A percentile compares a stretch with the other conserved stretches of the same genome.
Evolutionary conservation across 495 filamentous ascomycete species (phyloP).

Genomic region (Tuber indicum): DNA sequence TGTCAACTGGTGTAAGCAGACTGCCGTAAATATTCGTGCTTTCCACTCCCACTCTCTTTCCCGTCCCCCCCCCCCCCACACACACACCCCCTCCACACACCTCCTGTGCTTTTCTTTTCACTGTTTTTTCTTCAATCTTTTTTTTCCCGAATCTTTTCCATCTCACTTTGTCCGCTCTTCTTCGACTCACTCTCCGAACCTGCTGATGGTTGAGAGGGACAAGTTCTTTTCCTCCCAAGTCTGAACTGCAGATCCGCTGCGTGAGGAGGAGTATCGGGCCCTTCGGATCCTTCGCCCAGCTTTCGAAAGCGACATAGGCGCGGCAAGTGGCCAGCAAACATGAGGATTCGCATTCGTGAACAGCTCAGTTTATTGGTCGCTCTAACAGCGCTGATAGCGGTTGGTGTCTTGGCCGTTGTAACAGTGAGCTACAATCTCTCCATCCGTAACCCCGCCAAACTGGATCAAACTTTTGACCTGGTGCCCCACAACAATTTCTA

Average conservation of each 20-base stretch:
- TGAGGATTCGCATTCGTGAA: slow-evolving; percentile 52
- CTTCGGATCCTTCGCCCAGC: neutral
- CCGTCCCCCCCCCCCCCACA: neutral
- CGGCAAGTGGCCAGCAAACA: slow-evolving; percentile 19
- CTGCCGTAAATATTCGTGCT: neutral
- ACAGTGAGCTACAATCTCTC: slow-evolving; percentile 47
- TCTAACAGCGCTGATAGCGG: slow-evolving; percentile 53
- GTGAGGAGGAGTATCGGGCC: neutral
- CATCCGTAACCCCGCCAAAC: neutral
- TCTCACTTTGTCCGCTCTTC: neutral
- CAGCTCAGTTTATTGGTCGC: slow-evolving; percentile 60
- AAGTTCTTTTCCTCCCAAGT: neutral
- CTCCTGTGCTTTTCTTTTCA: neutral
- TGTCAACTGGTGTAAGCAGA: neutral
- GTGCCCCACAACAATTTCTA: slow-evolving; percentile 3
- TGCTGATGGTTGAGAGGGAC: slow-evolving; percentile 3
- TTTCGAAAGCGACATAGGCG: neutral
- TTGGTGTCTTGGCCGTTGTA: slow-evolving; percentile 58
- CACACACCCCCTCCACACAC: neutral
- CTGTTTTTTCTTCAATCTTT: neutral
- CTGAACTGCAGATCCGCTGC: neutral
- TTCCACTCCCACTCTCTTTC: neutral
- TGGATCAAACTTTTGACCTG: neutral
- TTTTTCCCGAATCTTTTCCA: neutral
- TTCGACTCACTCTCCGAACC: neutral